A percentile compares a stretch with the other conserved stretches of the same genome.
phyloP scores from a whole-genome alignment of 768 basidiomycete species.

The Auricularia sp. region DNA sequence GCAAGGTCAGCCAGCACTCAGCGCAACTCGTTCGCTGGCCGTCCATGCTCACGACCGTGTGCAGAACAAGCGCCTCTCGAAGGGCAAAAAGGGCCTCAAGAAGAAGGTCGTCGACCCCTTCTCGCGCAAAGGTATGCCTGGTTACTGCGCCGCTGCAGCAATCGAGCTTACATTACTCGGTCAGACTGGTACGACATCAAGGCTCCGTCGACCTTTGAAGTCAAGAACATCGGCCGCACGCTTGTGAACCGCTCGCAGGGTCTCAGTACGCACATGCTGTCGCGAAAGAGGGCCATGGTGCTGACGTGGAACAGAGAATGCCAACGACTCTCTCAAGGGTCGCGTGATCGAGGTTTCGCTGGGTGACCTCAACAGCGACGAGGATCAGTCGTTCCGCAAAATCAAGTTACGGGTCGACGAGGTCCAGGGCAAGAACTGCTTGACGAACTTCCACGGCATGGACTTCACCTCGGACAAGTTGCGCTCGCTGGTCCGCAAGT shows the following conservation, averaged over 20 bases:
- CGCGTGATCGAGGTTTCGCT: slow-evolving; percentile 94
- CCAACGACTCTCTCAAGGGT: slow-evolving; percentile 95
- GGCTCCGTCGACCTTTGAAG: slow-evolving; percentile 95
- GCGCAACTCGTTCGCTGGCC: not conserved
- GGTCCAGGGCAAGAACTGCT: slow-evolving; percentile 96
- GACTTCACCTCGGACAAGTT: slow-evolving; percentile 99
- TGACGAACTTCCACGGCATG: slow-evolving; percentile 99
- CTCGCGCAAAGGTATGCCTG: slow-evolving; percentile 83
- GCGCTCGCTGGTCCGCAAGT: slow-evolving; percentile 98
- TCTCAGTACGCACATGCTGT: slow-evolving; percentile 61
- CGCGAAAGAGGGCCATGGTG: not conserved
- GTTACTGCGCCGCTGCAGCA: not conserved
- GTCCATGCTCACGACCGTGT: slow-evolving; percentile 8
- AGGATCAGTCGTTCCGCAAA: slow-evolving; percentile 99
- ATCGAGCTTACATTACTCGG: not conserved
- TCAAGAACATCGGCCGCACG: slow-evolving; percentile 95
- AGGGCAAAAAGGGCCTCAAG: slow-evolving; percentile 99
- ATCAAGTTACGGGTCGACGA: slow-evolving; percentile 97
- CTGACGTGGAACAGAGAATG: slow-evolving; percentile 61
- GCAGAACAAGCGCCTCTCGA: slow-evolving; percentile 95
- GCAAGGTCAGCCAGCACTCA: slow-evolving; percentile 49
- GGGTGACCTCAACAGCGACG: slow-evolving; percentile 97
- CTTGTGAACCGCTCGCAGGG: slow-evolving; percentile 97
- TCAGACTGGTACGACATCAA: slow-evolving; percentile 99
- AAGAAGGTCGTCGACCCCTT: slow-evolving; percentile 99